Evolutionary conservation across 2,329 filamentous ascomycete genomes (phyloP), one percentile per base, ranked within the genome.

Genomic region (Cladosporium sp.): DNA sequence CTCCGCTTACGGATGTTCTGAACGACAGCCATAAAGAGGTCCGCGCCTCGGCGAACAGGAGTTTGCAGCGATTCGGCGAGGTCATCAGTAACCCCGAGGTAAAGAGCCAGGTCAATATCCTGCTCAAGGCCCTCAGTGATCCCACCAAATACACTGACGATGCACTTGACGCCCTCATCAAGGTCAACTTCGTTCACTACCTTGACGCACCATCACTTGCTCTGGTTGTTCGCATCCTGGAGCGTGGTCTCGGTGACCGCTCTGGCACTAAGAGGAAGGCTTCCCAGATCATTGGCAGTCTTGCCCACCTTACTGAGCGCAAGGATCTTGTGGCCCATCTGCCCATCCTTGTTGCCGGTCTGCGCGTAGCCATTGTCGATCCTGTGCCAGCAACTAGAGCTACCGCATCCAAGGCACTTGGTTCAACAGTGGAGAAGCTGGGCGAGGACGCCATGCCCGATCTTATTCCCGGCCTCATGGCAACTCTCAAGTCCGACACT

Each of bases 11-110:
- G 1, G 84, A 86, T 43, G 93, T 97, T 3, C 76, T 98, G 54
- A 98, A 95, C 61, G 93, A 98, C 74, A 96, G 89, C 64, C 93
- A 98, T 74, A 98, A 98, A 71, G 93, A 98, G 72, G 93, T 98
- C 32, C 83, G 93, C 56, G 77, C 83, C 42, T 91, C 89, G 18
- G 93, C 93, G 7, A 98, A 98, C 71, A 85, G 92, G 72, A 95
- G 90, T 73, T 78, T 98, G 73, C 95, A 98, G 74, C 86, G 93
- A 53, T 98, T 98, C 68, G 93, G 95, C 59, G 95, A 98, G 70
- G 95, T 98, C 60, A 98, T 98, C 69, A 95, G 81, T 70, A 98
- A 98, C 69, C 93, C 93, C 3, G 93, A 98, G 71, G 89, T 98
- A 66, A 96, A 96, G 80, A 82, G 85, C 58, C 78, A 97, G 11